Base-by-base conservation (phyloP, 1,284 basidiomycete species). In the Phlebopus sp. region DNA sequence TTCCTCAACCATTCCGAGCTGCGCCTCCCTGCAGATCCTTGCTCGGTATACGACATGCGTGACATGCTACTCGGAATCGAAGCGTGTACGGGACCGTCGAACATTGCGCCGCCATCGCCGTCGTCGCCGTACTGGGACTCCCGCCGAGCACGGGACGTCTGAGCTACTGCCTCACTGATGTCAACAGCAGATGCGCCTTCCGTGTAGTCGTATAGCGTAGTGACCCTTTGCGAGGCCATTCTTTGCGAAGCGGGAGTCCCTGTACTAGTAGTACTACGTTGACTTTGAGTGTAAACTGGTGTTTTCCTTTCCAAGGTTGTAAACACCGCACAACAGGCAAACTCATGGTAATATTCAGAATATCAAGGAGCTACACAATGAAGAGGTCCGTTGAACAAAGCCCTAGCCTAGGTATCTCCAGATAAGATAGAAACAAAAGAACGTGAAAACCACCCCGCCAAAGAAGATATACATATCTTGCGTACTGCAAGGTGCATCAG, bases 381-480 rank as follows among this genome's bases (percentile, higher is more conserved):
- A 6, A 36, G 50, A 17, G 34, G 39, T 61, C 34, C 45, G 21
- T 23, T 23, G 21, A 2, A 30, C 13, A 30, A 27, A 13, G 10
- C 38, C 7, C 75, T 67, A 95, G 53, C 92, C 93, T 38, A 97
- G 72, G 66, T 92, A 96, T 58, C 81, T 81, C 84, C 90, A 90
- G 58, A 96, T 96, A 52, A 90, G 68, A 72, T 80, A 94, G 73
- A 97, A 97, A 68, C 85, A 91, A 67, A 94, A 76, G 64, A 97
- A 86, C 3, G 92, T 96, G 62, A 91, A 81, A n/a, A 86, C 67
- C 1, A 85, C 86, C 7, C 93, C 94, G 6, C 70, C 84, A 38
- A 88, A 69, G 69, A 97, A 93, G 56, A 97, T 94, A 57, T 91
- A 94, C 74, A 86, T 91, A 63, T 97, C 94, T 67, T 95, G 92